Conservation (phyloP, 257 asterid species). For the Verbena officinalis region DNA sequence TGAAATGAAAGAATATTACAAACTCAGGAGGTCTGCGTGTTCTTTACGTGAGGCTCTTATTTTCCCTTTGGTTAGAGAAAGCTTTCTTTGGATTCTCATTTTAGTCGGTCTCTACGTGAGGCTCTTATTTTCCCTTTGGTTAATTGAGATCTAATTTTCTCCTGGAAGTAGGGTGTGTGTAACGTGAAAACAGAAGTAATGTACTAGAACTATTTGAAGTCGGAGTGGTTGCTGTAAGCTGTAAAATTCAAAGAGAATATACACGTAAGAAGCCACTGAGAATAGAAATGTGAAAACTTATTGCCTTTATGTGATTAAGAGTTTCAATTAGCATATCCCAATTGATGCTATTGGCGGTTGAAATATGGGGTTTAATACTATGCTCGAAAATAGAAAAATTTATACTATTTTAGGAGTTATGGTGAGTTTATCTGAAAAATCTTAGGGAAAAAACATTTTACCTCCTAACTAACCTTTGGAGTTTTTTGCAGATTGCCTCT, state of each 20-base stretch:
- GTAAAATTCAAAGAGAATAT: conserved; percentile 2
- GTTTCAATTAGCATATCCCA: too few species aligned
- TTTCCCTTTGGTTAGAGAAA: conserved; percentile 4
- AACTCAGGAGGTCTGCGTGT: conserved; percentile 24
- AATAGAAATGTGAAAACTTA: conserved; percentile 6
- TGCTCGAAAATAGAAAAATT: too few species aligned
- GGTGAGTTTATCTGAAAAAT: too few species aligned
- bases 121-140: conserved; percentile 22
- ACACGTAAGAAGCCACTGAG: conserved; percentile 11
- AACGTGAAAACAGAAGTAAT: conserved; percentile 18
- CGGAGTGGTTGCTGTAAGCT: conserved; percentile 10
- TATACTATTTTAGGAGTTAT: too few species aligned
- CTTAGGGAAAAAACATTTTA: too few species aligned
- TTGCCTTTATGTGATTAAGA: neutral
- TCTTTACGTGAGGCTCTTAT: too few species aligned
- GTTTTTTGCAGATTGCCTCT: too few species aligned
- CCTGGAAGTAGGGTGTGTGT: conserved; percentile 14
- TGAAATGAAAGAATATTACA: conserved; percentile 25
- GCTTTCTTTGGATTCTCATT: conserved; percentile 16
- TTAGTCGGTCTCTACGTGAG: conserved; percentile 15
- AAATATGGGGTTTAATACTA: too few species aligned
- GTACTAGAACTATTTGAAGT: neutral
- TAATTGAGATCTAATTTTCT: conserved; percentile 19
- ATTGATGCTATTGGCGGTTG: too few species aligned
- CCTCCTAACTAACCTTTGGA: too few species aligned